Evolutionary conservation across 495 filamentous ascomycete species (phyloP), one percentile per base, ranked within the genome.

Genomic region (Monascus purpureus): DNA sequence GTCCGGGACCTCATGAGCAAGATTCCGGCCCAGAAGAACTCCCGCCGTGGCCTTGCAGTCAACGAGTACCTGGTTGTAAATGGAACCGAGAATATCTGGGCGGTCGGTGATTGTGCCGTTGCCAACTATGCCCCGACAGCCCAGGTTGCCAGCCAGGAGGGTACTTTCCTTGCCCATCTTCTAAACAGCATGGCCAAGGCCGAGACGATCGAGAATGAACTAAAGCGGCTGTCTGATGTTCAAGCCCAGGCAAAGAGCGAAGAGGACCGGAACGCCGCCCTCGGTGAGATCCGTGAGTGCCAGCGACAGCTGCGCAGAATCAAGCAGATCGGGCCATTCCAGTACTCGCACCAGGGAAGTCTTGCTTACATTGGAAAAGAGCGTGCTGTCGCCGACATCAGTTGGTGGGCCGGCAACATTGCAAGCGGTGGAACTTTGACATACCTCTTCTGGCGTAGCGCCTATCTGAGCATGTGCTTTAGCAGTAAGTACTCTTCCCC

Each of bases 381-480:
- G 55, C 82, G 86, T 65, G 90, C 90, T 17, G 87, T 99, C 40
- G 90, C 90, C 33, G 90, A 99, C 62, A 85, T 99, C 50, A 85
- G 77, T 58, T 96, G 88, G 86, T 72, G 90, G 61, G 90, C 85
- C 52, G 92, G 92, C 47, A 99, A 99, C 61, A 71, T 96, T 46
- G 82, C 85, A 25, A 77, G 74, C 31, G 82, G 82, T 47, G 82
- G 83, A 49, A 78, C 73, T 45, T 61, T 85, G 51, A 86, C 79
- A 31, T 84, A 76, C 50, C 73, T 95, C 44, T 96, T 97, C 74
- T 97, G 90, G 90, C 70, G 83, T 55, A 85, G 78, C 52, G 92
- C 90, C 31, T 99, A 99, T 57, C 65, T 99, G 58, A 92, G 80
- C 72, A 99, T 99, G 90, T 95, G 87, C 73, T 99, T 96, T 57